Conservation (phyloP, 2,329 filamentous ascomycete genomes). For the Scorias spongiosa region DNA sequence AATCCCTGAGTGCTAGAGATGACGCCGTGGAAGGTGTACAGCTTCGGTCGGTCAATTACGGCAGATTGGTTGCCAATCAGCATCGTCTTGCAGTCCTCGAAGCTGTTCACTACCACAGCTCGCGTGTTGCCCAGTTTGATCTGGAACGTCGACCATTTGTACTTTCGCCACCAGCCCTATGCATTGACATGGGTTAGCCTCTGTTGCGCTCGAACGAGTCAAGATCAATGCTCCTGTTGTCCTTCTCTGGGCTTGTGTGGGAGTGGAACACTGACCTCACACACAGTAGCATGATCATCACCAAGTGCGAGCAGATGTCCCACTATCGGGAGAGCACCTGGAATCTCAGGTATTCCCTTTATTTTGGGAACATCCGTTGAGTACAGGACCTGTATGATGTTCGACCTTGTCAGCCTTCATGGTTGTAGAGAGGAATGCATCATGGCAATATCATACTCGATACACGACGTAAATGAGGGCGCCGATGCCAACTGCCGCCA, state of each 20-base stretch:
- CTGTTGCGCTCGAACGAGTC: neutral
- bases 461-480: neutral
- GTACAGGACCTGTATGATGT: slow-evolving; percentile 6
- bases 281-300: slow-evolving; percentile 38
- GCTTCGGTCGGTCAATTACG: slow-evolving; percentile 34
- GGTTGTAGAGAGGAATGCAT: too few species aligned
- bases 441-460: neutral
- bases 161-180: slow-evolving; percentile 31
- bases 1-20: slow-evolving; percentile 39
- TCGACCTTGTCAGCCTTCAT: too few species aligned
- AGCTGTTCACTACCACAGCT: slow-evolving; percentile 39
- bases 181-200: neutral
- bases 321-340: slow-evolving; percentile 33
- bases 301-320: slow-evolving; percentile 38
- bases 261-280: slow-evolving; percentile 18
- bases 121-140: slow-evolving; percentile 39
- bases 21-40: slow-evolving; percentile 40
- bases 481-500: neutral
- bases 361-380: slow-evolving; percentile 35
- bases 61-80: slow-evolving; percentile 35
- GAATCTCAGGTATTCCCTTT: slow-evolving; percentile 34
- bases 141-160: slow-evolving; percentile 34
- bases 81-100: slow-evolving; percentile 37
- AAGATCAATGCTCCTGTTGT: neutral
- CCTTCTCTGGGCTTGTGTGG: neutral